phyloP scores from a whole-genome alignment of 164 flowering plant genomes.

The Stephania japonica region DNA sequence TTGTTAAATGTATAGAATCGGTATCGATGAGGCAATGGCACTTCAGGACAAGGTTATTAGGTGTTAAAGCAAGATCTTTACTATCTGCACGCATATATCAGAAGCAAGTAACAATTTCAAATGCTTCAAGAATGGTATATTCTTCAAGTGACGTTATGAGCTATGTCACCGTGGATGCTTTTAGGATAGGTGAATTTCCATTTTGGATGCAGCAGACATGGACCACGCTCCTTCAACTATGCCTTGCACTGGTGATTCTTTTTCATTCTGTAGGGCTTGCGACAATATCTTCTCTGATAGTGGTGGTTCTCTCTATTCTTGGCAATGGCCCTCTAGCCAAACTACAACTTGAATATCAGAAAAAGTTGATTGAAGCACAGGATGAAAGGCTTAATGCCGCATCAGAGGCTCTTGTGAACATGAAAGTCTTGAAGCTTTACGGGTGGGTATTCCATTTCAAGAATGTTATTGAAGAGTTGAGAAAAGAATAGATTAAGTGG shows the following conservation, averaged over 20 bases:
- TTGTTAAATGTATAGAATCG: conserved; percentile 52
- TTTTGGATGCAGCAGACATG: conserved; percentile 43
- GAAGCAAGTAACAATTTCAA: conserved; percentile 60
- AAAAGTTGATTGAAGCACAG: conserved; percentile 49
- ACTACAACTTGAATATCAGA: conserved; percentile 32
- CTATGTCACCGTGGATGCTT: conserved; percentile 41
- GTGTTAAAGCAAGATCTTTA: conserved; percentile 49
- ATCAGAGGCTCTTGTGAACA: conserved; percentile 37
- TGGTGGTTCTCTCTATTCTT: conserved; percentile 39
- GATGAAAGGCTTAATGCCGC: conserved; percentile 48
- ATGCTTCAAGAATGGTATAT: conserved; percentile 31
- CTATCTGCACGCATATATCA: conserved; percentile 53
- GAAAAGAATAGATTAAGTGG: conserved; percentile 33
- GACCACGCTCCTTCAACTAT: conserved; percentile 38
- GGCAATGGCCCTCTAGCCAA: conserved; percentile 48
- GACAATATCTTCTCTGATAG: conserved; percentile 30
- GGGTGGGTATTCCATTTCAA: conserved; percentile 47
- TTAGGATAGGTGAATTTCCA: conserved; percentile 41
- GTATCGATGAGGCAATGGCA: conserved; percentile 60
- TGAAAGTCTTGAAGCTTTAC: conserved; percentile 44
- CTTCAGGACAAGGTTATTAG: conserved; percentile 45
- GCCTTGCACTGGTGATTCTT: conserved; percentile 26
- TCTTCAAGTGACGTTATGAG: conserved; percentile 38
- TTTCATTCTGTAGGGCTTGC: conserved; percentile 32
- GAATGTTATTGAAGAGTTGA: conserved; percentile 23